Evolutionary conservation across 2,329 filamentous ascomycete genomes (phyloP), one percentile per base, ranked within the genome.

Genomic region (Verticillium longisporum): DNA sequence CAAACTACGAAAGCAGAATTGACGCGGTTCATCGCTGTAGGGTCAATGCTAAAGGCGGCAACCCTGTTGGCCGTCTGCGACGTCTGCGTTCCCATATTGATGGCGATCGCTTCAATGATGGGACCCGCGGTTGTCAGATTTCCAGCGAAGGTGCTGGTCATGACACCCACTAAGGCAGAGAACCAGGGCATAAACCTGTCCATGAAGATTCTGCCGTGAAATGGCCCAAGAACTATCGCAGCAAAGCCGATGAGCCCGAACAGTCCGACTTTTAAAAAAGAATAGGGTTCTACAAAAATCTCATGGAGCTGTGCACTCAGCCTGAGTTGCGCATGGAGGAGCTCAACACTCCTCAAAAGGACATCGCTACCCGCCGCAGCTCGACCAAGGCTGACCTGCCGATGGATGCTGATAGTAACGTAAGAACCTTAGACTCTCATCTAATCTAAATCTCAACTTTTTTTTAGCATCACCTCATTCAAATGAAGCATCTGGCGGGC

Each of bases 1-100:
- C 82, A 80, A 0, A 92, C 81, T 90, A 93, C 94, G 68, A 91
- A 94, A 1, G 87, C 89, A 0, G 90, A 92, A 69, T 94, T 95
- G 32, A 93, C 82, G 2, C 90, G 75, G 72, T 92, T 95, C 4
- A 88, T 75, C 0, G 87, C 86, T 62, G 84, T 86, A 0, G 89
- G 87, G 59, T 88, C 87, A 18, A 93, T 85, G 1, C 77, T 74
- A 66, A 90, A 92, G 31, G 94, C 89, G 4, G 84, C 80, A 1
- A 81, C 80, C 0, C 90, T 78, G 67, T 92, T 92, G 1, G 88
- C 88, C 38, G 92, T 88, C 70, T 92, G 88, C 1, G 84, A 80
- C 1, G 86, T 89, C 72, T 92, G 90, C 63, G 87, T 78, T 0
- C 89, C 90, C 33, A 91, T 21, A 66, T 95, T 91, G 65, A 87